Percentiles rank a stretch among this genome's conserved stretches.
phyloP scores from a whole-genome alignment of 768 basidiomycete species.

The Gloeophyllum trabeum region DNA sequence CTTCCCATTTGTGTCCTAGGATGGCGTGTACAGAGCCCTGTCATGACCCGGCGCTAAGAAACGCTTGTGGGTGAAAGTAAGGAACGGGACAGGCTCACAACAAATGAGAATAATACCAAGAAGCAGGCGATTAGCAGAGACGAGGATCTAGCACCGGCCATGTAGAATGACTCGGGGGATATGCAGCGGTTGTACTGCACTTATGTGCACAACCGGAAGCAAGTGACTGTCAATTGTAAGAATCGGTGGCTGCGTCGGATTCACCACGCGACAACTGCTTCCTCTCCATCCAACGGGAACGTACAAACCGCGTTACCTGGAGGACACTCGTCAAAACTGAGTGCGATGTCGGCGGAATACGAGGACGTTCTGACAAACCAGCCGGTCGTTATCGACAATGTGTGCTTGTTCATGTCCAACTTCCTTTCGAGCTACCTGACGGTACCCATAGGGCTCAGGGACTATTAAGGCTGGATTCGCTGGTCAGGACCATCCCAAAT shows the following conservation, averaged over 20 bases:
- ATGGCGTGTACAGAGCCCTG: slow-evolving; percentile 30
- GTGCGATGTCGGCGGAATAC: slow-evolving; percentile 82
- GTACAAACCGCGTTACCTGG: neutral
- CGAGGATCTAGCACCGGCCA: no score
- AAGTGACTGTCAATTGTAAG: no score
- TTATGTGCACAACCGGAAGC: no score
- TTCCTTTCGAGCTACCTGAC: slow-evolving; percentile 14
- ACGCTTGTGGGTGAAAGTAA: slow-evolving; percentile 1
- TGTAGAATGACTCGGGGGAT: no score
- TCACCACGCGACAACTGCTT: no score
- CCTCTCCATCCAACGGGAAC: no score
- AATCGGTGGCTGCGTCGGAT: no score
- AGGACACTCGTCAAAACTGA: no score
- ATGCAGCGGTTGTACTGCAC: no score
- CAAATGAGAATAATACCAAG: slow-evolving; percentile 5
- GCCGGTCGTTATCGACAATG: slow-evolving; percentile 98
- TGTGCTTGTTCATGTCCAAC: slow-evolving; percentile 25
- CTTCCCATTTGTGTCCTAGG: slow-evolving; percentile 68
- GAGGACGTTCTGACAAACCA: slow-evolving; percentile 96
- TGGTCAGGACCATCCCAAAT: slow-evolving; percentile 97
- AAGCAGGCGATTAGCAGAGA: neutral
- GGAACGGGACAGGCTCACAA: slow-evolving; percentile 7
- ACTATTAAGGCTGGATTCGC: slow-evolving; percentile 99
- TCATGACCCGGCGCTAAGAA: neutral
- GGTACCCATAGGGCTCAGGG: slow-evolving; percentile 72